Evolutionary conservation across 1,139 yeast species (phyloP).

Genomic region (Kodamaea ohmeri): DNA sequence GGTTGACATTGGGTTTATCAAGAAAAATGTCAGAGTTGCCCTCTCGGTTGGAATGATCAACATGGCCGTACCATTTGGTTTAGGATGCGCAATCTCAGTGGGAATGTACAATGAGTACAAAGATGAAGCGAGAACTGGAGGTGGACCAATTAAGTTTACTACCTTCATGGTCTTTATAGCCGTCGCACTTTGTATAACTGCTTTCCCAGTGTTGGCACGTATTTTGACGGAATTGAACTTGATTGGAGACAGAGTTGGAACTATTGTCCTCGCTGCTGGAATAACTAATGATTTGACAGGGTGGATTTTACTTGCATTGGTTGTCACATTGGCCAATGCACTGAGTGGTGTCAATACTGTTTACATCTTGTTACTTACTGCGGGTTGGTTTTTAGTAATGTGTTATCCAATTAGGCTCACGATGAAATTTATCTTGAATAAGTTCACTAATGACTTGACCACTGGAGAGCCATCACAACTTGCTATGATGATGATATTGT

Average conservation of each 20-base stretch:
- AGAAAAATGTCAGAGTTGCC: conserved; percentile 58
- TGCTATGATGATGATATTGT: conserved; percentile 55
- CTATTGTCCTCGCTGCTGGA: conserved; percentile 79
- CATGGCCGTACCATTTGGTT: conserved; percentile 73
- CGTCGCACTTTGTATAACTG: conserved; percentile 79
- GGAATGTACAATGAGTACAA: conserved; percentile 61
- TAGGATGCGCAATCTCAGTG: conserved; percentile 68
- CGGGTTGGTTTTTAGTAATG: conserved; percentile 65
- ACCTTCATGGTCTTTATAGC: conserved; percentile 76
- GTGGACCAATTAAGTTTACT: conserved; percentile 50
- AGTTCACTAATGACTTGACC: conserved; percentile 47
- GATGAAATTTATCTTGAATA: conserved; percentile 41
- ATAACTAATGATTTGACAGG: conserved; percentile 78
- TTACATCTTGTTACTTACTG: conserved; percentile 60
- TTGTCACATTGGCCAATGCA: conserved; percentile 72
- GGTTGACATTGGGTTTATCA: conserved; percentile 64
- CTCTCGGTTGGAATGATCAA: conserved; percentile 64
- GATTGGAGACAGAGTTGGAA: conserved; percentile 70
- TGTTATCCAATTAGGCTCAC: conserved; percentile 53
- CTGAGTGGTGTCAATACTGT: conserved; percentile 65
- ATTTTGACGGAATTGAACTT: conserved; percentile 70
- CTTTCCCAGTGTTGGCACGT: conserved; percentile 79
- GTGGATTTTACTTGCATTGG: conserved; percentile 74
- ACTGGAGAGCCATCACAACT: conserved; percentile 63
- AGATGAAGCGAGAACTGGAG: conserved; percentile 23